phyloP scores from a whole-genome alignment of 805 yeast species.

The Nakazawaea siamensis region DNA sequence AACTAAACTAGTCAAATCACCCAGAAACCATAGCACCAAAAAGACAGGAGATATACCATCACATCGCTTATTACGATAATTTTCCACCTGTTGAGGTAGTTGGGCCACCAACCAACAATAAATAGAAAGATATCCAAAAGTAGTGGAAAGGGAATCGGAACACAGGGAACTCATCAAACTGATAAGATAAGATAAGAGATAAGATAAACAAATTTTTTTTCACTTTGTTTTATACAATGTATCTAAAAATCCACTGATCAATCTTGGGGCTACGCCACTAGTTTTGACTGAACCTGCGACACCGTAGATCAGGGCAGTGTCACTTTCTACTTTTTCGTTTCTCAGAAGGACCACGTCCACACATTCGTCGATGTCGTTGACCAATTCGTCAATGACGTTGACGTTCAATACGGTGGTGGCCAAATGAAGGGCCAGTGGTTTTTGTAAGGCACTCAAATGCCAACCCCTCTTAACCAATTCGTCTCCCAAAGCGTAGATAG shows the following conservation, averaged over 20 bases:
- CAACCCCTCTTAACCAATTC: constrained; percentile 60
- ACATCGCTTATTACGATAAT: constrained; percentile 22
- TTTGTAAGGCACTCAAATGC: constrained; percentile 84
- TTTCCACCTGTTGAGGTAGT: constrained; percentile 26
- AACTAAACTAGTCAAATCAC: constrained; percentile 27
- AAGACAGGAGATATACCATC: constrained; percentile 23
- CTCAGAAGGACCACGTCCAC: constrained; percentile 32
- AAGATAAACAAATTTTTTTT: not conserved
- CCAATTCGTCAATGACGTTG: constrained; percentile 50
- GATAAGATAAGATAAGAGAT: not conserved
- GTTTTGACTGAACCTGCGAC: constrained; percentile 90
- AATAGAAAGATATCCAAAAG: constrained; percentile 21
- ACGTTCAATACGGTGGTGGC: constrained; percentile 76
- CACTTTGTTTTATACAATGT: constrained; percentile 51
- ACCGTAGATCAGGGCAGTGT: constrained; percentile 88
- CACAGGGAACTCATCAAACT: not conserved
- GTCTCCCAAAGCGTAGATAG: constrained; percentile 78
- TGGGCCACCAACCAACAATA: constrained; percentile 27
- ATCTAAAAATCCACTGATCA: constrained; percentile 78
- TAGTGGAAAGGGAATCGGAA: constrained; percentile 12
- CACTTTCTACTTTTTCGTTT: constrained; percentile 32
- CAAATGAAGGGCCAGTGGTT: constrained; percentile 85
- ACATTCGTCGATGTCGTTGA: constrained; percentile 37
- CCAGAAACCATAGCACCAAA: constrained; percentile 23
- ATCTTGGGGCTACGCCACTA: constrained; percentile 70